phyloP scores from a whole-genome alignment of 2,329 filamentous ascomycete species.

The Penicillium sp. region DNA sequence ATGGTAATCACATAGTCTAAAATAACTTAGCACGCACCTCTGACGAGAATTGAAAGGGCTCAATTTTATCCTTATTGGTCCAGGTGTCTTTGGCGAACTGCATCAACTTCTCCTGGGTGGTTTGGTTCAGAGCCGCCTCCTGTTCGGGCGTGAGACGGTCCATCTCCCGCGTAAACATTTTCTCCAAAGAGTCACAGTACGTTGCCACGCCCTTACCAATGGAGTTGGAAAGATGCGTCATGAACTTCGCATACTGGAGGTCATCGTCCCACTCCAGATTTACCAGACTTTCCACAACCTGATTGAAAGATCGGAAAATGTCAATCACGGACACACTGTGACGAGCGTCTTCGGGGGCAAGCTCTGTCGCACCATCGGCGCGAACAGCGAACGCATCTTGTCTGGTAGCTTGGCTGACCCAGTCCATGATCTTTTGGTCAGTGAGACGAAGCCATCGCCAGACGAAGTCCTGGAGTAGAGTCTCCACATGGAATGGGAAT shows the following conservation, averaged over 20 bases:
- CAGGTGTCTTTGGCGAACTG: constrained; percentile 91
- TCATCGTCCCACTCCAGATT: constrained; percentile 90
- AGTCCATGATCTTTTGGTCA: constrained; percentile 72
- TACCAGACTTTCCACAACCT: constrained; percentile 81
- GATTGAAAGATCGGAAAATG: constrained; percentile 88
- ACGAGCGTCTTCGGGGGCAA: constrained; percentile 71
- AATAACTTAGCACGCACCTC: constrained; percentile 57
- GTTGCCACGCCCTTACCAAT: constrained; percentile 77
- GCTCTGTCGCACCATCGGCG: constrained; percentile 58
- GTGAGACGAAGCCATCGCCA: constrained; percentile 90
- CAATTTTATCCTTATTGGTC: constrained; percentile 85
- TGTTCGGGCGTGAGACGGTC: constrained; percentile 86
- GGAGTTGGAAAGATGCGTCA: constrained; percentile 84
- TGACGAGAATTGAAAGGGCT: constrained; percentile 94
- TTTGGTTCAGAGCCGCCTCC: constrained; percentile 69
- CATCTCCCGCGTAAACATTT: constrained; percentile 85
- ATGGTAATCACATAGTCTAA: not conserved
- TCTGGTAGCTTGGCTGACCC: constrained; percentile 86
- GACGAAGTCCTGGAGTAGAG: constrained; percentile 82
- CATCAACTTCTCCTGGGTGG: constrained; percentile 87
- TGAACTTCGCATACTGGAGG: constrained; percentile 90
- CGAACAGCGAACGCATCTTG: constrained; percentile 82
- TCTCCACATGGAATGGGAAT: constrained; percentile 86
- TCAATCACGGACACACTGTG: constrained; percentile 94
- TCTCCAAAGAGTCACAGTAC: constrained; percentile 89